A percentile compares a stretch with the other conserved stretches of the same genome.
Conservation (phyloP, 768 basidiomycete genomes). For the Auriscalpium vulgare region DNA sequence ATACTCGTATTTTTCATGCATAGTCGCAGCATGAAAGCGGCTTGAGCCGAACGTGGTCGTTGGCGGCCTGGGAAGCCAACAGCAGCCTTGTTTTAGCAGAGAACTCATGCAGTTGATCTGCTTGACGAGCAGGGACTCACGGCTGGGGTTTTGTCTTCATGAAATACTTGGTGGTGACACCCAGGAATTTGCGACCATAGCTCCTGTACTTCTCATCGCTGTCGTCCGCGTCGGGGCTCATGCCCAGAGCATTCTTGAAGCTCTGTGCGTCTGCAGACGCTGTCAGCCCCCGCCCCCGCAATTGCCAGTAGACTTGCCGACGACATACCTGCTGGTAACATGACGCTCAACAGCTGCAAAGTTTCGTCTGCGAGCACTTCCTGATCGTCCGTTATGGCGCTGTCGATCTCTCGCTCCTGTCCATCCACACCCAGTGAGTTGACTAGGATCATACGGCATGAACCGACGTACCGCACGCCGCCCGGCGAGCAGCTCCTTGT, state of each 20-base stretch:
- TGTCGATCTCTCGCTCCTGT: slow-evolving; percentile 16
- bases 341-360: slow-evolving; percentile 30
- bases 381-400: slow-evolving; percentile 18
- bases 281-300: slow-evolving; percentile 1
- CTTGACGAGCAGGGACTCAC: background rate
- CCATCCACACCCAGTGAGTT: no score
- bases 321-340: slow-evolving; percentile 33
- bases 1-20: slow-evolving; percentile 11
- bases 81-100: background rate
- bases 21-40: slow-evolving; percentile 1
- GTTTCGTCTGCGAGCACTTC: slow-evolving; percentile 28
- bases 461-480: slow-evolving; percentile 8
- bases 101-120: background rate
- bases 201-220: background rate
- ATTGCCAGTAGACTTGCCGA: background rate
- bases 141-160: slow-evolving; percentile 3
- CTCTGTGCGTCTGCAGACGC: background rate
- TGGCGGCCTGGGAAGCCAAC: background rate
- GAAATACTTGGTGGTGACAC: slow-evolving; percentile 10
- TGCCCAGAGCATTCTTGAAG: background rate
- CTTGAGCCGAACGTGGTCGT: background rate
- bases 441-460: no score
- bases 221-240: background rate
- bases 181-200: slow-evolving; percentile 4
- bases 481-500: slow-evolving; percentile 4